Conservation (phyloP, 2,329 filamentous ascomycete genomes). For the Phialocephala sp. region DNA sequence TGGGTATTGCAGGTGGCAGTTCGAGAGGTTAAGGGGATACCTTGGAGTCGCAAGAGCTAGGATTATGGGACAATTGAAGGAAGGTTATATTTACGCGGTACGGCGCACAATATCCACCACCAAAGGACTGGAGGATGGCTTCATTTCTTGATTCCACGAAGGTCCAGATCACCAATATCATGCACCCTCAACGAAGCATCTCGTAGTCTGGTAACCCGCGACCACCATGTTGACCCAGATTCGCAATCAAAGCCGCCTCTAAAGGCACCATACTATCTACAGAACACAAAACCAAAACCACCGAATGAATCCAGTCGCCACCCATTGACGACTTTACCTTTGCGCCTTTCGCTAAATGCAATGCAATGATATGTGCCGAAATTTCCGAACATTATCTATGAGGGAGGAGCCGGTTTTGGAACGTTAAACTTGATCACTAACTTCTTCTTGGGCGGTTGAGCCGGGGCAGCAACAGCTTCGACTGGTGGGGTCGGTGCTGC, state of each 20-base stretch:
- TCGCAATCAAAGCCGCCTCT: constrained; percentile 1
- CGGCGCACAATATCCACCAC: background rate
- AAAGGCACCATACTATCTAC: constrained; percentile 4
- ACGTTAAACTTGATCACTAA: background rate
- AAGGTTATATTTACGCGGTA: background rate
- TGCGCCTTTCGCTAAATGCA: constrained; percentile 40
- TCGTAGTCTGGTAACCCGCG: background rate
- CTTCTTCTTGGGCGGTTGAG: background rate
- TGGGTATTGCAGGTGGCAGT: constrained; percentile 38
- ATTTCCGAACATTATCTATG: constrained; percentile 2
- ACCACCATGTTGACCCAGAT: constrained; percentile 10
- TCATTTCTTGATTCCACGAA: background rate
- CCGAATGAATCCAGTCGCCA: constrained; percentile 3
- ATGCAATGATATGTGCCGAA: constrained; percentile 11
- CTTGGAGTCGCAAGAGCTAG: constrained; percentile 25
- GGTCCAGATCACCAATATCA: background rate
- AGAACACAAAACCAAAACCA: constrained; percentile 9
- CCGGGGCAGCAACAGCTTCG: background rate
- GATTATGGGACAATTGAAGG: background rate
- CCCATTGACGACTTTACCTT: constrained; percentile 2
- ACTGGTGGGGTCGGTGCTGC: constrained; percentile 9
- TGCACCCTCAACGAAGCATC: background rate
- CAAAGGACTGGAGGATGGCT: background rate
- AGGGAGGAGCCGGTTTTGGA: background rate
- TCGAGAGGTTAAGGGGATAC: constrained; percentile 32